These are phyloP conservation scores for Pyrus pyrifolia DNA, from an alignment of 306 rosid species.

Conservation along the genomic window DNA sequence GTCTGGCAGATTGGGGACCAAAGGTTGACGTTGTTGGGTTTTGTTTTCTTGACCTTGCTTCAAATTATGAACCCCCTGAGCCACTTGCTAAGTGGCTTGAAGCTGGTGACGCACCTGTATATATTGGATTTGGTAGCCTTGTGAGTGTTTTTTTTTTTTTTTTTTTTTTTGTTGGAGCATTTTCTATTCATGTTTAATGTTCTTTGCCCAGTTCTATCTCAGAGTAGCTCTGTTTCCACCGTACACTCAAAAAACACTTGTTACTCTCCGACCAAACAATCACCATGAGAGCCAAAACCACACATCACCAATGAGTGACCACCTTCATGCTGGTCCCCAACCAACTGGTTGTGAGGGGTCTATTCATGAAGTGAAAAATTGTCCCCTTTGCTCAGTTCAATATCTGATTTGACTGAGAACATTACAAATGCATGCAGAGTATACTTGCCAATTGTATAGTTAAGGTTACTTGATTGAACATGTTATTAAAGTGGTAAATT, in stretches of 20 bases:
- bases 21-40: slow-evolving; percentile 87
- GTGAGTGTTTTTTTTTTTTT: slow-evolving; percentile 43
- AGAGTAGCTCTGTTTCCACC: not conserved
- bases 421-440: not conserved
- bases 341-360: not conserved
- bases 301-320: not conserved
- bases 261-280: not conserved
- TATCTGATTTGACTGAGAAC: not conserved
- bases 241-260: not conserved
- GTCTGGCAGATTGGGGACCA: slow-evolving; percentile 88
- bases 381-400: not conserved
- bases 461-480: not conserved
- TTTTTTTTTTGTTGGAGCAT: not conserved
- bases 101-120: slow-evolving; percentile 67
- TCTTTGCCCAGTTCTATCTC: not conserved
- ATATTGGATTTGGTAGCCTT: slow-evolving; percentile 95
- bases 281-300: not conserved
- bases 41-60: slow-evolving; percentile 97
- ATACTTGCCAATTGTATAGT: not conserved
- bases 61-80: slow-evolving; percentile 69
- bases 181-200: not conserved
- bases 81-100: slow-evolving; percentile 71
- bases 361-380: not conserved
- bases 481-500: not conserved
- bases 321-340: not conserved